phyloP scores from a whole-genome alignment of 345 rosid species.

The Microcos paniculata region DNA sequence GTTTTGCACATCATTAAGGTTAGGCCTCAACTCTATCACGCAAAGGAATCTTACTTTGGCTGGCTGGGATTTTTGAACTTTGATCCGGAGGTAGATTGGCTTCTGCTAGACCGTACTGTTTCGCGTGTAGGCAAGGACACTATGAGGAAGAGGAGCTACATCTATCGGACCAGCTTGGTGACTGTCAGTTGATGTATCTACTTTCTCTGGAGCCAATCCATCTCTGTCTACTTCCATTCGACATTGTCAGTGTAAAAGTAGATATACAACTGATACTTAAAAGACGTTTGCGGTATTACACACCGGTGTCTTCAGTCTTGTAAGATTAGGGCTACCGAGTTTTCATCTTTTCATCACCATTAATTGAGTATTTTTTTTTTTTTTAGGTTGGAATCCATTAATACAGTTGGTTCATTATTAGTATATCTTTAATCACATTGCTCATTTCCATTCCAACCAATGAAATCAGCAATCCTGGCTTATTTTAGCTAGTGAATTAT shows the following conservation, averaged over 20 bases:
- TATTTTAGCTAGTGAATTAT: background rate
- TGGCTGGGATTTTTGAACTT: background rate
- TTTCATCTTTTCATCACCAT: background rate
- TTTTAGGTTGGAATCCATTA: no score
- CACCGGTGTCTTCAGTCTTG: background rate
- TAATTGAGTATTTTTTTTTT: no score
- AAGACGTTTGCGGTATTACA: background rate
- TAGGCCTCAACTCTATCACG: background rate
- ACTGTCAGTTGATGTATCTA: background rate
- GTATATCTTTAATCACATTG: background rate
- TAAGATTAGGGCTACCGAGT: background rate
- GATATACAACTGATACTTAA: background rate
- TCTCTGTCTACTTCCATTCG: background rate
- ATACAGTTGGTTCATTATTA: no score
- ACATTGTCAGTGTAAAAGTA: background rate
- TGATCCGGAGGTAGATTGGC: background rate
- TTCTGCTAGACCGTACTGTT: background rate
- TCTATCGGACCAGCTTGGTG: background rate
- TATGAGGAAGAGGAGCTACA: background rate
- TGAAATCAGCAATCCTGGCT: background rate
- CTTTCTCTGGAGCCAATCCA: background rate
- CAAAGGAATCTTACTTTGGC: background rate
- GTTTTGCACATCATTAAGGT: conserved; percentile 1
- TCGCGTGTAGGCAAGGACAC: background rate
- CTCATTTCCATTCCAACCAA: background rate